Percentiles rank a stretch among this genome's conserved stretches.
Conservation (phyloP, 257 asterid species). For the Cinchona pubescens region DNA sequence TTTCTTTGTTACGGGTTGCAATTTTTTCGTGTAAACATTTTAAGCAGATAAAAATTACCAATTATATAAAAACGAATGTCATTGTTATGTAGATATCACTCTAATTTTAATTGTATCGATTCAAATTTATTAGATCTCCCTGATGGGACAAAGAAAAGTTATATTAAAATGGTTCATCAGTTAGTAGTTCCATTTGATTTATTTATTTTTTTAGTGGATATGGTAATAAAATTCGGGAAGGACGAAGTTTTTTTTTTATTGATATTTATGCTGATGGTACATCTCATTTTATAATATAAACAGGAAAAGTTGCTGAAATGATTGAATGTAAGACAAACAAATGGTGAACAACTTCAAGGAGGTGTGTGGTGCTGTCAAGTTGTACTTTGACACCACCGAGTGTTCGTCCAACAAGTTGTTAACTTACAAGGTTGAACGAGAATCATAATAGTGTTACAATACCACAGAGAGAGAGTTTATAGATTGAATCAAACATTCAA, state of each 20-base stretch:
- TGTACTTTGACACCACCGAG: conserved; percentile 34
- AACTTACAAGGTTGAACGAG: conserved; percentile 29
- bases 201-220: no score
- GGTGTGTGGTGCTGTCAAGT: conserved; percentile 18
- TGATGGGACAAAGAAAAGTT: no score
- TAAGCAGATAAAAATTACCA: conserved; percentile 29
- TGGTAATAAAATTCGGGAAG: no score
- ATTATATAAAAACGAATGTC: not conserved
- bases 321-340: conserved; percentile 32
- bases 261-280: not conserved
- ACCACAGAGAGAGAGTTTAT: conserved; percentile 21
- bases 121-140: no score
- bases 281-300: not conserved
- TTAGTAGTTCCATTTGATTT: no score
- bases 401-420: conserved; percentile 22
- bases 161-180: no score
- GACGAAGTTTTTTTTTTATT: no score
- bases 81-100: no score
- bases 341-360: conserved; percentile 18
- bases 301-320: conserved; percentile 46
- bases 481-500: conserved; percentile 26
- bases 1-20: conserved; percentile 30
- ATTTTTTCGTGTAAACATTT: conserved; percentile 35
- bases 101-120: no score
- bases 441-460: not conserved